Evolutionary conservation across 176 grass and related monocot species (phyloP).

Genomic region (Zoysia japonica): DNA sequence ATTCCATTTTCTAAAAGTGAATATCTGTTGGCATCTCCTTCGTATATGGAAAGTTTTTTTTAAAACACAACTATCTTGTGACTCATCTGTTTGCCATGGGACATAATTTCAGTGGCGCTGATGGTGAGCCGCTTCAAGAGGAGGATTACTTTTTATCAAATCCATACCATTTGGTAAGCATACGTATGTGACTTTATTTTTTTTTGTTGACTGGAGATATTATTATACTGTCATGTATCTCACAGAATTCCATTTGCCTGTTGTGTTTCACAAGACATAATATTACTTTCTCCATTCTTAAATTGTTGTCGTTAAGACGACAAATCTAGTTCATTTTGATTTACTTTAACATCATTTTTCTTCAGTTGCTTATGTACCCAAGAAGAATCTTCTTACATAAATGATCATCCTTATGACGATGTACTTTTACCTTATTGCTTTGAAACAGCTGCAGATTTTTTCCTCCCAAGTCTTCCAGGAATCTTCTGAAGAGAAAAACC

Average conservation of each 20-base stretch:
- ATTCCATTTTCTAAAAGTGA: constrained; percentile 23
- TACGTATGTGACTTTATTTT: constrained; percentile 30
- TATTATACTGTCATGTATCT: constrained; percentile 5
- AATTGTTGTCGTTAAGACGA: too few species aligned
- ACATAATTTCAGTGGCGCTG: constrained; percentile 63
- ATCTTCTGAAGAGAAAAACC: constrained; percentile 68
- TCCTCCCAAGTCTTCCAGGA: constrained; percentile 97
- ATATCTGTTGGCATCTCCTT: constrained; percentile 11
- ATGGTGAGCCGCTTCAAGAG: constrained; percentile 79
- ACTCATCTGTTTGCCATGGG: constrained; percentile 16
- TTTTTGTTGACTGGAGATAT: neutral
- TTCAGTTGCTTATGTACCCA: too few species aligned
- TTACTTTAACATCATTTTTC: too few species aligned
- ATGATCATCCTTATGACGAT: constrained; percentile 21
- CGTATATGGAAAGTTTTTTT: constrained; percentile 7
- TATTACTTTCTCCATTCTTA: too few species aligned
- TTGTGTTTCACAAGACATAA: constrained; percentile 4
- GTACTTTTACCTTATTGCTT: constrained; percentile 20
- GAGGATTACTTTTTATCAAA: constrained; percentile 97
- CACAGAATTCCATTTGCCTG: constrained; percentile 4
- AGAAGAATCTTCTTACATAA: neutral
- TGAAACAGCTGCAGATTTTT: constrained; percentile 80
- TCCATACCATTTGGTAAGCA: constrained; percentile 95
- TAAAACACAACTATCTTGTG: neutral
- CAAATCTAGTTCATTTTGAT: too few species aligned